Evolutionary conservation across 345 rosid genomes (phyloP), one percentile per base, ranked within the genome.

Genomic region (Aurinia saxatilis): DNA sequence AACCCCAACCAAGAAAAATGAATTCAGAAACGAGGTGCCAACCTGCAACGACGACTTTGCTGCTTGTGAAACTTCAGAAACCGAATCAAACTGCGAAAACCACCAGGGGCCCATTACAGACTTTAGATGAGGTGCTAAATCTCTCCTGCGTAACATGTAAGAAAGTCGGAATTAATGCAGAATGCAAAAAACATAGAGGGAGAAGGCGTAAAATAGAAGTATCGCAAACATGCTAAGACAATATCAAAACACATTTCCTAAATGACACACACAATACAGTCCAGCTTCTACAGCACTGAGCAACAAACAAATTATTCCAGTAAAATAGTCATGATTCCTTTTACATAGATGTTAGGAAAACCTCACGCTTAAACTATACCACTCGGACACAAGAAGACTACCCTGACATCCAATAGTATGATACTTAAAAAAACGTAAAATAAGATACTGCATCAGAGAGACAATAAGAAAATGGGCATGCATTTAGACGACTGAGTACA

Each of bases 51-150:
- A 92, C 45, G 70, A 75, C 81, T 87, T 87, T 61, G 98, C 96
- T 68, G 85, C 87, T 66, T 82, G 79, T 67, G 96, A 79, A 81
- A 90, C 95, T 81, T 92, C 97, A 73, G 81, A 74, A 78, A 58
- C 84, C 50, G 82, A 65, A 78, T 92, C 98, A 70, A 92, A 92
- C 75, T 90, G 98, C 40, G 98, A 84, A 79, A 83, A 82, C 98
- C 98, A 92, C 98, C 98, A 92, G 11, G 97, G 97, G 58, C 98
- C 98, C 91, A 92, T 87, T 68, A 92, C 66, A 63, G 85, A 74
- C 74, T 87, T 92, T 67, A 92, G 73, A 70, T 89, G 93, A 2
- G 83, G 91, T 49, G 96, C 97, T 76, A 92, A 76, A 75, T 92
- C 95, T 79, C 98, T 76, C 79, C 97, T 92, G 78, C 8, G 66